A percentile compares a stretch with the other conserved stretches of the same genome.
These are phyloP conservation scores for Ephemerocybe angulata DNA, from an alignment of 768 basidiomycete genomes.

Conservation along the genomic window DNA sequence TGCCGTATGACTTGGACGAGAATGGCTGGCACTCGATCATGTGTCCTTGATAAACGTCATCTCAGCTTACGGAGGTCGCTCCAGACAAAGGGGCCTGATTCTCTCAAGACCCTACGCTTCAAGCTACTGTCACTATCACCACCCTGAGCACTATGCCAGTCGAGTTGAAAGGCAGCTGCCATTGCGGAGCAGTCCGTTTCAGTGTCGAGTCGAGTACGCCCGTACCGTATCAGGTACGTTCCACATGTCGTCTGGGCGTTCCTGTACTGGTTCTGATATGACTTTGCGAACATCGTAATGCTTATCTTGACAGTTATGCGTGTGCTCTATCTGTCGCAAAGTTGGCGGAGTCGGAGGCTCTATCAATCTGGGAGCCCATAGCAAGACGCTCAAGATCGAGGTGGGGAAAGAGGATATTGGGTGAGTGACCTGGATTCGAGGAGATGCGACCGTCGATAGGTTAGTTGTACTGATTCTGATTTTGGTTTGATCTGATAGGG, in stretches of 20 bases:
- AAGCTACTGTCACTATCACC: not conserved
- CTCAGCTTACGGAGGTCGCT: not conserved
- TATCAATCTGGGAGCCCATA: conserved; percentile 60
- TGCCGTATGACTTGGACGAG: not conserved
- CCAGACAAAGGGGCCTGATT: not conserved
- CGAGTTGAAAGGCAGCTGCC: conserved; percentile 52
- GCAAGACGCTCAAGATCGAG: conserved; percentile 47
- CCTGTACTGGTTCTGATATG: too few relatives aligned
- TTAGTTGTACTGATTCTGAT: not conserved
- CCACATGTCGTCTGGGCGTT: too few relatives aligned
- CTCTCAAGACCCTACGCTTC: not conserved
- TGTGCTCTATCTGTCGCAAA: conserved; percentile 71
- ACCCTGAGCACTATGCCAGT: conserved; percentile 45
- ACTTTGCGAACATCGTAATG: too few relatives aligned
- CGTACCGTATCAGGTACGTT: conserved; percentile 61
- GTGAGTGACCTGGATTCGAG: conserved; percentile 23
- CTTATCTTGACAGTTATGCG: conserved; percentile 42
- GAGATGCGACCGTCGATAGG: not conserved
- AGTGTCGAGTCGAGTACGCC: conserved; percentile 51
- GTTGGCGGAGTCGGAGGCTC: conserved; percentile 64
- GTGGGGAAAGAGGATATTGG: conserved; percentile 55
- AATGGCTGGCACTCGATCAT: not conserved
- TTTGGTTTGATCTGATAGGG: conserved; percentile 25
- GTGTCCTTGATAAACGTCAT: not conserved
- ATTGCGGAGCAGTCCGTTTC: conserved; percentile 50